phyloP scores from a whole-genome alignment of 495 filamentous ascomycete genomes.

The Lepidopterella palustris region DNA sequence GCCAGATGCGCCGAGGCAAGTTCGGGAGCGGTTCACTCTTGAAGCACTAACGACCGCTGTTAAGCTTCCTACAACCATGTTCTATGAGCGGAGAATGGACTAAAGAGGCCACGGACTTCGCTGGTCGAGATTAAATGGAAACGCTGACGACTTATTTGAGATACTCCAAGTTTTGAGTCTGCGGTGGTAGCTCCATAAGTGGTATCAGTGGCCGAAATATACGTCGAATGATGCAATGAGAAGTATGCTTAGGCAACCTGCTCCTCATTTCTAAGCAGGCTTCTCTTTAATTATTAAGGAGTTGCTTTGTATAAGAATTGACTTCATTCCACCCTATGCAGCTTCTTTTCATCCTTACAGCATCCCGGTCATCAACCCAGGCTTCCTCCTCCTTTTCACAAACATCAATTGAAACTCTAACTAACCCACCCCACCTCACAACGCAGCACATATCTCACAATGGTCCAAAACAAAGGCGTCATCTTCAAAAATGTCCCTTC shows the following conservation, averaged over 20 bases:
- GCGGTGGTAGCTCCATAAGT: not conserved
- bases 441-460: conserved; percentile 9
- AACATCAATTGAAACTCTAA: too few species aligned
- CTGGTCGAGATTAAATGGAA: not conserved
- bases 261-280: not conserved
- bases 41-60: not conserved
- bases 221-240: not conserved
- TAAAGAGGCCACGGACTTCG: not conserved
- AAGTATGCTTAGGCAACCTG: not conserved
- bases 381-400: too few species aligned
- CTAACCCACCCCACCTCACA: not conserved
- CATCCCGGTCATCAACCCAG: too few species aligned
- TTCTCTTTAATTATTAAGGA: too few species aligned
- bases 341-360: too few species aligned
- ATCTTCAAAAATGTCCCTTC: conserved; percentile 68
- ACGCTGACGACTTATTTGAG: not conserved
- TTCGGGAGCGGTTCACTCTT: not conserved
- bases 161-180: not conserved
- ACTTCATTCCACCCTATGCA: too few species aligned
- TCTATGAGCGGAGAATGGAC: not conserved
- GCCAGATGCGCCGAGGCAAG: not conserved
- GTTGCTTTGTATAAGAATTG: too few species aligned
- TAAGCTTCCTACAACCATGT: not conserved
- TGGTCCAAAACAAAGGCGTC: conserved; percentile 68
- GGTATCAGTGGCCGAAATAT: not conserved